Evolutionary conservation across 805 yeast genomes (phyloP).

Genomic region (Groenewaldozyma tartarivorans): DNA sequence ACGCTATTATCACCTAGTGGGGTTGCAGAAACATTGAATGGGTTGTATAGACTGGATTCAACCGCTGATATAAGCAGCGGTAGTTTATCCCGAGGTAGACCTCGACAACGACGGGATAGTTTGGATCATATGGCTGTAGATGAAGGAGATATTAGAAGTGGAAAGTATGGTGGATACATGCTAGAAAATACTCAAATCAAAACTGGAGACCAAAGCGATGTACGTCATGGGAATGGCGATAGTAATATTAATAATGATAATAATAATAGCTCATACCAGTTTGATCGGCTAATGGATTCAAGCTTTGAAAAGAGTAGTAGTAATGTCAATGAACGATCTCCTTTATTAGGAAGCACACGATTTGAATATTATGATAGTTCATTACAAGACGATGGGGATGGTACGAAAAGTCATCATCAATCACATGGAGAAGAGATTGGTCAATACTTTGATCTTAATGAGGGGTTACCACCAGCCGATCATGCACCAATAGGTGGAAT

Average conservation of each 20-base stretch:
- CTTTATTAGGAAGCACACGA: background rate
- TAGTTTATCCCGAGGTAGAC: too few relatives aligned
- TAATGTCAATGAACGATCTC: background rate
- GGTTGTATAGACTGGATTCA: background rate
- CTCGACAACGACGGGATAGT: background rate
- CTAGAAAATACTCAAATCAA: background rate
- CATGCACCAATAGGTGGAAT: too few relatives aligned
- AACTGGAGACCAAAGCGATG: background rate
- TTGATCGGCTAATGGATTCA: background rate
- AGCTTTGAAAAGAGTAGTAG: too few relatives aligned
- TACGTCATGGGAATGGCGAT: background rate
- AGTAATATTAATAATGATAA: background rate
- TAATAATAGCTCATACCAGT: background rate
- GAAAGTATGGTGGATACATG: background rate
- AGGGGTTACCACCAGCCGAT: too few relatives aligned
- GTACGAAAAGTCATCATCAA: too few relatives aligned
- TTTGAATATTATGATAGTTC: background rate
- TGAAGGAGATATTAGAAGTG: background rate
- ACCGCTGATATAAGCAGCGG: too few relatives aligned
- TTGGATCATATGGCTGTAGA: background rate
- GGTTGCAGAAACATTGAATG: background rate
- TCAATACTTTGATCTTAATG: too few relatives aligned
- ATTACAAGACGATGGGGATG: background rate
- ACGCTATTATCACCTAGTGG: background rate
- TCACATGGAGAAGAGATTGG: too few relatives aligned